A percentile compares a stretch with the other conserved stretches of the same genome.
Conservation (phyloP, 1,139 yeast species). For the Magnusiomyces magnusii region DNA sequence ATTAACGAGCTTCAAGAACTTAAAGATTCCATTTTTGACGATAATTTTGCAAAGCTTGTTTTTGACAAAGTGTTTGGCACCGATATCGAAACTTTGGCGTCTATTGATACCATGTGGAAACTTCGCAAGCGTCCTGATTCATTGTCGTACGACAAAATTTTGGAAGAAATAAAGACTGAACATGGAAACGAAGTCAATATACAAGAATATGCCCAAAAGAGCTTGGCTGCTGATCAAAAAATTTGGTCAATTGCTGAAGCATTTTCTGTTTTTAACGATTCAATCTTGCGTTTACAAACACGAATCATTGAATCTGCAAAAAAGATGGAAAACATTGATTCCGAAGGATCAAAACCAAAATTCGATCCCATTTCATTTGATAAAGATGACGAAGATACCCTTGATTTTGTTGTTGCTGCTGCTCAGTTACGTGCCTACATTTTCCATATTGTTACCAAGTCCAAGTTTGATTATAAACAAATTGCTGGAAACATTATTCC, state of each 20-base stretch:
- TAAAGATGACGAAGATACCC: conserved; percentile 89
- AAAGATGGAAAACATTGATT: not conserved
- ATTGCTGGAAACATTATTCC: conserved; percentile 98
- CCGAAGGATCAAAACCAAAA: conserved; percentile 3
- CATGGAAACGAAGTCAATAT: conserved; percentile 11
- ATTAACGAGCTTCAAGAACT: conserved; percentile 67
- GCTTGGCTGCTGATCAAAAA: conserved; percentile 48
- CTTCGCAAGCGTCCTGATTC: conserved; percentile 62
- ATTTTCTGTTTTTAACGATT: conserved; percentile 48
- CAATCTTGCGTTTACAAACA: conserved; percentile 47
- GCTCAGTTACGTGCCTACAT: conserved; percentile 72
- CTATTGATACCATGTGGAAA: conserved; percentile 74
- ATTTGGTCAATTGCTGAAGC: conserved; percentile 61
- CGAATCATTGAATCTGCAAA: conserved; percentile 27
- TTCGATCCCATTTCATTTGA: conserved; percentile 53
- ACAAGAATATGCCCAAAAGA: conserved; percentile 18
- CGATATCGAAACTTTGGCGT: conserved; percentile 68
- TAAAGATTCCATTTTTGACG: conserved; percentile 35
- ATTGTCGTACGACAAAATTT: conserved; percentile 34
- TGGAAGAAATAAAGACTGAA: conserved; percentile 21
- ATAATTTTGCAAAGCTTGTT: conserved; percentile 35
- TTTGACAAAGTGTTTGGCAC: conserved; percentile 46
- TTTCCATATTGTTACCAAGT: conserved; percentile 62
- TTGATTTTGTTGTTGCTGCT: conserved; percentile 81
- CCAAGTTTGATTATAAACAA: conserved; percentile 83